Percentiles rank a stretch among this genome's conserved stretches.
These are phyloP conservation scores for Chaetomiaceae sp. DNA, from an alignment of 2,329 filamentous ascomycete species.

Conservation along the genomic window DNA sequence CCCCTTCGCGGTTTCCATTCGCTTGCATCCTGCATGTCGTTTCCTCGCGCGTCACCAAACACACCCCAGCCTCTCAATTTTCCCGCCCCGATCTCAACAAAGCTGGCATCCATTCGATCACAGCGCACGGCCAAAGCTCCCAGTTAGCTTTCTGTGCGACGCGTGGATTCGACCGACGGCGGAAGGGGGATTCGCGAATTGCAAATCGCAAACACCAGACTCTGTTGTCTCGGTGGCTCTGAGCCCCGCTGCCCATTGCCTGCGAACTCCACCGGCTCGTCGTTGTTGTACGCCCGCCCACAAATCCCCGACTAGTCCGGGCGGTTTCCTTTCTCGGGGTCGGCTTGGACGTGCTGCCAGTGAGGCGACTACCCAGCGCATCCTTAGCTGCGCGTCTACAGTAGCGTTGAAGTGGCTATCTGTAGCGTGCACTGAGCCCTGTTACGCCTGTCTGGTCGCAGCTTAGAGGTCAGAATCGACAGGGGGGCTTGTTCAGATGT, in stretches of 20 bases:
- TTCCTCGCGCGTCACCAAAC: constrained; percentile 16
- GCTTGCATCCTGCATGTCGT: constrained; percentile 15
- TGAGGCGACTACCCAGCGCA: constrained; percentile 4
- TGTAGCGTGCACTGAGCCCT: constrained; percentile 16
- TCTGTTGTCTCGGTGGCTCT: constrained; percentile 7
- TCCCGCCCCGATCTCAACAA: constrained; percentile 19
- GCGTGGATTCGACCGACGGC: constrained; percentile 5
- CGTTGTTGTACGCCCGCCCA: constrained; percentile 1
- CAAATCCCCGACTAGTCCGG: constrained; percentile 8
- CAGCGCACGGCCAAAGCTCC: constrained; percentile 11
- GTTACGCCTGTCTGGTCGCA: constrained; percentile 14
- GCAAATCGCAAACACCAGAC: constrained; percentile 8
- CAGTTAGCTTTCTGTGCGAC: constrained; percentile 14
- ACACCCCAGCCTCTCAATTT: constrained; percentile 27
- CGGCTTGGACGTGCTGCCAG: background rate
- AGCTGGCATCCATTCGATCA: constrained; percentile 21
- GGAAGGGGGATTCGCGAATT: constrained; percentile 17
- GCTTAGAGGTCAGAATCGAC: background rate
- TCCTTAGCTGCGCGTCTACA: background rate
- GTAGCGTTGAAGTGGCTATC: background rate
- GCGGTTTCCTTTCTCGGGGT: background rate
- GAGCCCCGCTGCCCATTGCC: constrained; percentile 1
- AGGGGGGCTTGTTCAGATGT: constrained; percentile 7
- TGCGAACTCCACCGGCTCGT: constrained; percentile 11
- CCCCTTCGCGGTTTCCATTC: constrained; percentile 9